These are phyloP conservation scores for Sporothrix globosa DNA, from an alignment of 2,329 filamentous ascomycete genomes.

Conservation along the genomic window DNA sequence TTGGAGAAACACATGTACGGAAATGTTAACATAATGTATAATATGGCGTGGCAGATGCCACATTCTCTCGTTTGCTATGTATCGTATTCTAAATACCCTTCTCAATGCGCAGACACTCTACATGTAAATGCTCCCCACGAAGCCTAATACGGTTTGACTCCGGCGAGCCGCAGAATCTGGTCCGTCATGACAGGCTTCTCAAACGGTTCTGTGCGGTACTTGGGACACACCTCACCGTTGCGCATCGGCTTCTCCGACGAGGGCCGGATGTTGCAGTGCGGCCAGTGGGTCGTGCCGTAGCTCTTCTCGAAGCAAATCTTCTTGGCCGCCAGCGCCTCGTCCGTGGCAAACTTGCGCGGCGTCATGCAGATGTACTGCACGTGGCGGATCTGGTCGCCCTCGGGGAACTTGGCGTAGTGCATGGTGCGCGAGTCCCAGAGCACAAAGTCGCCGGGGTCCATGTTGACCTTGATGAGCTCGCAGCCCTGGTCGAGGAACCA, in stretches of 20 bases:
- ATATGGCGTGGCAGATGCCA: background rate
- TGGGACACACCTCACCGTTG: slow-evolving; percentile 6
- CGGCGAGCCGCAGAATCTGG: slow-evolving; percentile 1
- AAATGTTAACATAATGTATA: background rate
- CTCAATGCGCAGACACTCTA: background rate
- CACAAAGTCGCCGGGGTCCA: slow-evolving; percentile 35
- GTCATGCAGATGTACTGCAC: slow-evolving; percentile 13
- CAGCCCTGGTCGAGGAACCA: slow-evolving; percentile 25
- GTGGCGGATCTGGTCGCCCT: slow-evolving; percentile 39
- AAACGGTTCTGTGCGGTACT: slow-evolving; percentile 7
- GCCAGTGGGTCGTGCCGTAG: background rate
- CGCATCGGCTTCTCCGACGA: slow-evolving; percentile 4
- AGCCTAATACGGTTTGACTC: background rate
- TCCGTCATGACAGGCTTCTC: slow-evolving; percentile 5
- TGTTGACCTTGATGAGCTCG: slow-evolving; percentile 29
- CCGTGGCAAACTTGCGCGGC: slow-evolving; percentile 9
- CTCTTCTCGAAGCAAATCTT: background rate
- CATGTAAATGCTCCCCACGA: too few species aligned
- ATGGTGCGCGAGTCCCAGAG: slow-evolving; percentile 47
- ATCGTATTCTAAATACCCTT: background rate
- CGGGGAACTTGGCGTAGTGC: slow-evolving; percentile 45
- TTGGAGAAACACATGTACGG: background rate
- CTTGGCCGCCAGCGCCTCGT: background rate
- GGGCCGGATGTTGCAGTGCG: background rate
- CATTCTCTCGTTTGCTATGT: background rate